phyloP scores from a whole-genome alignment of 169 alveolate genomes.

The Cryptosporidium sp. region DNA sequence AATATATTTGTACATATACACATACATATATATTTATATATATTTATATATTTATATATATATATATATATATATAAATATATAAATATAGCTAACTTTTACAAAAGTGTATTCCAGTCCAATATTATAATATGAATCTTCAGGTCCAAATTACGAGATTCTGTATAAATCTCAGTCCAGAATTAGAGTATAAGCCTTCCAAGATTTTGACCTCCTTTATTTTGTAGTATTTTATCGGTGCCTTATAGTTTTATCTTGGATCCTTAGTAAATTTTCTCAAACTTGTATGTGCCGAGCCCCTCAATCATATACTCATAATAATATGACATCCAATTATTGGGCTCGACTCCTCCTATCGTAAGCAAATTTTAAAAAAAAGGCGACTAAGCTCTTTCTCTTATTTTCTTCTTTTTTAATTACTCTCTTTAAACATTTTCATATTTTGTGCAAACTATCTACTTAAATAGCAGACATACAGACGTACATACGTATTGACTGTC shows the following conservation, averaged over 20 bases:
- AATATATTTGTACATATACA: background rate
- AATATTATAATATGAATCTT: background rate
- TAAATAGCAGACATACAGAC: conserved; percentile 76
- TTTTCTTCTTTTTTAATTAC: conserved; percentile 39
- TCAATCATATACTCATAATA: conserved; percentile 12
- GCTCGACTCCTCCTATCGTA: conserved; percentile 24
- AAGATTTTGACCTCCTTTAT: background rate
- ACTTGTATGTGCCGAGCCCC: conserved; percentile 11
- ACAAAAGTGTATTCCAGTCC: background rate
- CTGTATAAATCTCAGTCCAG: conserved; percentile 10
- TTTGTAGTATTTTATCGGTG: background rate
- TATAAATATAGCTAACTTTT: background rate
- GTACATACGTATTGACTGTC: conserved; percentile 76
- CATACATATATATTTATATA: background rate
- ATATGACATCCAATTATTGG: conserved; percentile 10
- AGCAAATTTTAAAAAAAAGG: conserved; percentile 32
- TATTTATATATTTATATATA: background rate
- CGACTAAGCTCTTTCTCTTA: background rate
- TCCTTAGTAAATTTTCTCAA: conserved; percentile 31
- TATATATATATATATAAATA: background rate
- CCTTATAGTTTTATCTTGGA: conserved; percentile 36
- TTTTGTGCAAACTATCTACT: conserved; percentile 76
- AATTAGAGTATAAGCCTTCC: background rate
- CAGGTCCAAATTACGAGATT: background rate
- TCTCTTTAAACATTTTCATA: conserved; percentile 11